Conservation (phyloP, 2,329 filamentous ascomycete species). For the Neurospora sp. region DNA sequence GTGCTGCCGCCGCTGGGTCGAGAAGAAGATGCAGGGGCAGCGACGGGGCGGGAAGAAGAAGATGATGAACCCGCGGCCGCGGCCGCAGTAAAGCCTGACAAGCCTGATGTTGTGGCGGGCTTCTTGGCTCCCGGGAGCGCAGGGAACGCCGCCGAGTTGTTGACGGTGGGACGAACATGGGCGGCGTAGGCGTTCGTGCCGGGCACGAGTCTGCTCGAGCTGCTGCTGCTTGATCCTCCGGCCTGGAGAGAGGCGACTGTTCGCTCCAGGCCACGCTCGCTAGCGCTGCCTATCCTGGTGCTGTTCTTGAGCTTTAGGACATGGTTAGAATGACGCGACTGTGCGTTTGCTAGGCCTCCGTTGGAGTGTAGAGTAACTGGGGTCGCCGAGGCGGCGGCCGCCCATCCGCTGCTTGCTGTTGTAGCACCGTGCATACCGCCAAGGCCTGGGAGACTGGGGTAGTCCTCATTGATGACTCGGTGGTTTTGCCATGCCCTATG, state of each 20-base stretch:
- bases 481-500: conserved; percentile 88
- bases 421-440: conserved; percentile 56
- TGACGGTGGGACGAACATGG: conserved; percentile 9
- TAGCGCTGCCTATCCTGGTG: conserved; percentile 33
- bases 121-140: conserved; percentile 26
- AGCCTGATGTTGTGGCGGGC: conserved; percentile 5
- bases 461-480: conserved; percentile 93
- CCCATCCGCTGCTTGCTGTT: conserved; percentile 50
- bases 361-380: conserved; percentile 43
- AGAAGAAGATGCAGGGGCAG: background rate
- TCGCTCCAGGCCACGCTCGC: conserved; percentile 4
- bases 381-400: conserved; percentile 47
- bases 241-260: conserved; percentile 8
- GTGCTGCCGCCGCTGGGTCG: background rate
- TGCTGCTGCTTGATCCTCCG: conserved; percentile 15
- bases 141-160: conserved; percentile 32
- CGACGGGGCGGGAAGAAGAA: background rate
- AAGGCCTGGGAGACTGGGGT: conserved; percentile 74
- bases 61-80: background rate
- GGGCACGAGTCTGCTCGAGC: conserved; percentile 9
- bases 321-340: conserved; percentile 41
- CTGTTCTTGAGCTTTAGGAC: conserved; percentile 52
- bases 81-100: conserved; percentile 12
- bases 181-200: conserved; percentile 7
- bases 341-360: conserved; percentile 26